These are phyloP conservation scores for Malassezia sympodialis DNA, from an alignment of 1,284 basidiomycete genomes.

Conservation along the genomic window DNA sequence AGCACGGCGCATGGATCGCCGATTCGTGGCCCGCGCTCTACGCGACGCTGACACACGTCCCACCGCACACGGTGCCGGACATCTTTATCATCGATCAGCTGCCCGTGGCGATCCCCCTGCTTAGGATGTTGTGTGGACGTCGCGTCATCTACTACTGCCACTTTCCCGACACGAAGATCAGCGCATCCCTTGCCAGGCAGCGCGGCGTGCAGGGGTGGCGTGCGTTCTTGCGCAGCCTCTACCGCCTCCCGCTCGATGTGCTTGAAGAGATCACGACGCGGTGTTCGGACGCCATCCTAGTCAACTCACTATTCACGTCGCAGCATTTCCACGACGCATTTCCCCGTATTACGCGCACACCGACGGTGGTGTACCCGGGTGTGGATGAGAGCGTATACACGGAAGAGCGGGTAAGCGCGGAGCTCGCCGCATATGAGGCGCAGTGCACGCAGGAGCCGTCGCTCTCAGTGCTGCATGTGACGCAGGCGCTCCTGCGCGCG, in stretches of 20 bases:
- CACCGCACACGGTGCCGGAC: constrained; percentile 54
- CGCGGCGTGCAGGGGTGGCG: constrained; percentile 20
- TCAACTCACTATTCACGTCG: constrained; percentile 78
- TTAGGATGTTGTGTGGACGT: constrained; percentile 60
- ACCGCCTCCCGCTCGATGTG: constrained; percentile 79
- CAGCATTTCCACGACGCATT: constrained; percentile 62
- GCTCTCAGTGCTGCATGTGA: constrained; percentile 45
- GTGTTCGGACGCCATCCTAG: constrained; percentile 77
- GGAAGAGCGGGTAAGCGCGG: constrained; percentile 17
- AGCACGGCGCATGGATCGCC: constrained; percentile 42
- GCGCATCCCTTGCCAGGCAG: constrained; percentile 51
- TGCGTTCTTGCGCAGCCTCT: constrained; percentile 48
- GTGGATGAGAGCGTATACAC: constrained; percentile 52
- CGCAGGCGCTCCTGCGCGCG: constrained; percentile 13
- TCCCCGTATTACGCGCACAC: constrained; percentile 58
- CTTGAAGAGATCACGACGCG: constrained; percentile 81
- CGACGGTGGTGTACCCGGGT: constrained; percentile 78
- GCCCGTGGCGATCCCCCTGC: constrained; percentile 74
- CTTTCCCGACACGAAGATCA: constrained; percentile 70
- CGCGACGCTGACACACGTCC: constrained; percentile 21
- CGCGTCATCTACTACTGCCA: constrained; percentile 94
- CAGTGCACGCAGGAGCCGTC: constrained; percentile 46
- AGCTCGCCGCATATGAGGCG: constrained; percentile 18
- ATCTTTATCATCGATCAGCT: constrained; percentile 92
- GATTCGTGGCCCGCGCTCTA: constrained; percentile 38